A percentile compares a stretch with the other conserved stretches of the same genome.
Evolutionary conservation across 179 eudicot genomes (phyloP).

Genomic region (Silene coronaria): DNA sequence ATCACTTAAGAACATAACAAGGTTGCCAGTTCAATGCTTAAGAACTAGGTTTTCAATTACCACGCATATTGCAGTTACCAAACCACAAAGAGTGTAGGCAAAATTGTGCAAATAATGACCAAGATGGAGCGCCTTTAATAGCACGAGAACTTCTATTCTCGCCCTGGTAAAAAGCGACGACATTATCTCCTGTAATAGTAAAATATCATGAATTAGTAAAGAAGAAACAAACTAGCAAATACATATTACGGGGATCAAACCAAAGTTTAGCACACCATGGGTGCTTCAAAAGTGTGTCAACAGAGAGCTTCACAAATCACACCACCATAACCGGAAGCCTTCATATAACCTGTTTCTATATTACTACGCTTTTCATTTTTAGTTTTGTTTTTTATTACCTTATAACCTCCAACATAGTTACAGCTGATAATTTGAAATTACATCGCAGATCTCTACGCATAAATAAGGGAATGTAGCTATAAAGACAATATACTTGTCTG

Average conservation of each 20-base stretch:
- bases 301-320: not conserved
- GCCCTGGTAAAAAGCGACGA: conserved; percentile 32
- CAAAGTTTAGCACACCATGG: not conserved
- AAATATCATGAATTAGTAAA: conserved; percentile 7
- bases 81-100: conserved; percentile 91
- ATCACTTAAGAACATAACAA: not conserved
- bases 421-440: not conserved
- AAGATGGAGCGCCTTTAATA: conserved; percentile 81
- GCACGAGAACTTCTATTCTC: conserved; percentile 65
- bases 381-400: not conserved
- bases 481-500: not conserved
- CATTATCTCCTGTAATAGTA: conserved; percentile 39
- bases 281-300: not conserved
- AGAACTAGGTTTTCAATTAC: conserved; percentile 35
- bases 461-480: not conserved
- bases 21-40: not conserved
- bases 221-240: conserved; percentile 4
- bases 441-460: not conserved
- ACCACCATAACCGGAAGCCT: not conserved
- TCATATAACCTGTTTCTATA: not conserved
- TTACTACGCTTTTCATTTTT: not conserved
- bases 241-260: not conserved
- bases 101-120: conserved; percentile 87
- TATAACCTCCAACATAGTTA: not conserved
- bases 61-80: conserved; percentile 93